These are phyloP conservation scores for Clarireedia hainanense DNA, from an alignment of 2,329 filamentous ascomycete genomes.

Conservation along the genomic window DNA sequence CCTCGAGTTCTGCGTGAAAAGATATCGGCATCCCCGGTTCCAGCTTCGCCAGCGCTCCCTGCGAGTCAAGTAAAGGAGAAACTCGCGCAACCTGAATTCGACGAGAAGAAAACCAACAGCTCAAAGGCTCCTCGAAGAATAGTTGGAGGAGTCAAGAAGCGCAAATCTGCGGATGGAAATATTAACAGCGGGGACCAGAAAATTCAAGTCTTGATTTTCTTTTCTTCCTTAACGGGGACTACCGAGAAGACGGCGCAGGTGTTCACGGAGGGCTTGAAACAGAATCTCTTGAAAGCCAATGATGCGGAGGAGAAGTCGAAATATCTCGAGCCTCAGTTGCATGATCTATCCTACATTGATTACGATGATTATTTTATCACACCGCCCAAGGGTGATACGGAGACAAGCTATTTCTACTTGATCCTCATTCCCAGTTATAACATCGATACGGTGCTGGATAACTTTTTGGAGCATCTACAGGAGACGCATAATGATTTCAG, in stretches of 20 bases:
- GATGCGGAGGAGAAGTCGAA: constrained; percentile 21
- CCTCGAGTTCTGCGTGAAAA: constrained; percentile 26
- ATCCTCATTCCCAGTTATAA: constrained; percentile 87
- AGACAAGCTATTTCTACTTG: constrained; percentile 66
- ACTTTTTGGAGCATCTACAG: constrained; percentile 75
- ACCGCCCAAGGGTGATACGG: constrained; percentile 52
- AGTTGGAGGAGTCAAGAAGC: constrained; percentile 26
- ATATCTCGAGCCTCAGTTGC: constrained; percentile 52
- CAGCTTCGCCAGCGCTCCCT: constrained; percentile 16
- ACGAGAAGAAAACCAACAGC: constrained; percentile 17
- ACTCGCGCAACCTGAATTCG: not conserved
- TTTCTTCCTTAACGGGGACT: constrained; percentile 77
- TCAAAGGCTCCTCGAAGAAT: constrained; percentile 33
- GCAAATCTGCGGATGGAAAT: constrained; percentile 23
- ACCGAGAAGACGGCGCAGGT: constrained; percentile 66
- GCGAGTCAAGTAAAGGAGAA: constrained; percentile 18
- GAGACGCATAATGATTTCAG: constrained; percentile 97
- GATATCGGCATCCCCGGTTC: constrained; percentile 25
- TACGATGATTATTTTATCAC: constrained; percentile 88
- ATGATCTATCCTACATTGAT: constrained; percentile 79
- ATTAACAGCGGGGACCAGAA: constrained; percentile 31
- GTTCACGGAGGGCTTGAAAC: constrained; percentile 48
- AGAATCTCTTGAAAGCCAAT: constrained; percentile 22
- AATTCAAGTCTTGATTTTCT: constrained; percentile 76
- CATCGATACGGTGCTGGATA: constrained; percentile 86